A percentile compares a stretch with the other conserved stretches of the same genome.
Conservation (phyloP, 2,329 filamentous ascomycete genomes). For the Aspergillus transmontanensis region DNA sequence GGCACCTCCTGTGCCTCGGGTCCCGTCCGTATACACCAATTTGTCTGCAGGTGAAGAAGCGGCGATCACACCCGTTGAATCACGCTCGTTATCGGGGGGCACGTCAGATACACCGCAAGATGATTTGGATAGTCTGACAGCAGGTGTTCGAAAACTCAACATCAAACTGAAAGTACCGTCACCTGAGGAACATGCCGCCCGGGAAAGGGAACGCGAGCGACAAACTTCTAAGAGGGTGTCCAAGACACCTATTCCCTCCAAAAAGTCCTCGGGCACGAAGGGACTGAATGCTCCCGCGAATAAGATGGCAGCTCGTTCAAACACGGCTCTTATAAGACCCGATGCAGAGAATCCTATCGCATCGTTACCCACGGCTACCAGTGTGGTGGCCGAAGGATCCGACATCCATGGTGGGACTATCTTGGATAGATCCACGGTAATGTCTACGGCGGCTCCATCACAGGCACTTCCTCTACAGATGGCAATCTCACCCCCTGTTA, state of each 20-base stretch:
- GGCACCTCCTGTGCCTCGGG: constrained; percentile 45
- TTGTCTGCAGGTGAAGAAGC: constrained; percentile 19
- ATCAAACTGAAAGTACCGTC: constrained; percentile 62
- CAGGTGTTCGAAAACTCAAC: constrained; percentile 55
- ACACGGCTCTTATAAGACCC: constrained; percentile 13
- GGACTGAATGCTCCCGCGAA: constrained; percentile 10
- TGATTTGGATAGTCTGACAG: constrained; percentile 54
- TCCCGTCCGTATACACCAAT: constrained; percentile 40
- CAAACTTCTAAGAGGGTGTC: constrained; percentile 20
- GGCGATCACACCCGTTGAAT: not conserved
- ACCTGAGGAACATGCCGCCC: constrained; percentile 58
- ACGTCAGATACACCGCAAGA: constrained; percentile 20
- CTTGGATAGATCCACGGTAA: constrained; percentile 2
- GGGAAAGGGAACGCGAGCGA: constrained; percentile 51
- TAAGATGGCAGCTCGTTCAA: constrained; percentile 13
- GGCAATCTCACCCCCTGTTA: constrained; percentile 30
- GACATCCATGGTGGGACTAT: constrained; percentile 7
- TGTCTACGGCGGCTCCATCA: constrained; percentile 4
- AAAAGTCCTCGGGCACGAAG: constrained; percentile 32
- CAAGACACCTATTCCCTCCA: constrained; percentile 29
- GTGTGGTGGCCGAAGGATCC: not conserved
- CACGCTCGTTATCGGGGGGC: constrained; percentile 6
- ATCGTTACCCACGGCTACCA: constrained; percentile 5
- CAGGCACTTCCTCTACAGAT: constrained; percentile 6
- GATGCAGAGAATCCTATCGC: not conserved